Evolutionary conservation across 768 basidiomycete genomes (phyloP).

Genomic region (Phylloporus sp.): DNA sequence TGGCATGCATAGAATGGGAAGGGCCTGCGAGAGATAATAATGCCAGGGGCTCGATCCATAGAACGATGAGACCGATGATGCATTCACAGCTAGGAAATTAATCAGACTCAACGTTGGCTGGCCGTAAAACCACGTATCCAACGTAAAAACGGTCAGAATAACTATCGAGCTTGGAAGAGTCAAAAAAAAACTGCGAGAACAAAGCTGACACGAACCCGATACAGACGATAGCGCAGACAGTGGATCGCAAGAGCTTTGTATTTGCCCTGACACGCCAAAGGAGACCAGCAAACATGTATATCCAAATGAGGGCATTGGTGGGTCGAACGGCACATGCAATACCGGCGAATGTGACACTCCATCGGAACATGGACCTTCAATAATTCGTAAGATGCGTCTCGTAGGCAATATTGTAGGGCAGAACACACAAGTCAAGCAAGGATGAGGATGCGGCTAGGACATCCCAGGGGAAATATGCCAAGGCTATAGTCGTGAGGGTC

Average conservation of each 20-base stretch:
- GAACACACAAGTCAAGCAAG: conserved; percentile 19
- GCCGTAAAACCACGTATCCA: conserved; percentile 75
- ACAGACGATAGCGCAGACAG: conserved; percentile 38
- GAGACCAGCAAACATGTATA: conserved; percentile 58
- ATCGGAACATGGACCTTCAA: conserved; percentile 30
- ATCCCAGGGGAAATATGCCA: conserved; percentile 76
- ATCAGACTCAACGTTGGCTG: conserved; percentile 66
- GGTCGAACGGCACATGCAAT: conserved; percentile 81
- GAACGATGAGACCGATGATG: conserved; percentile 85
- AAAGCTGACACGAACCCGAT: conserved; percentile 43
- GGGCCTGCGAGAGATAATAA: conserved; percentile 81
- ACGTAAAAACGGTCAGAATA: conserved; percentile 31
- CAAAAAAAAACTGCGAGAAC: conserved; percentile 2
- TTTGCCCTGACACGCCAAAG: conserved; percentile 50
- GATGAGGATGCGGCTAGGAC: conserved; percentile 28
- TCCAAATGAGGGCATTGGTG: conserved; percentile 86
- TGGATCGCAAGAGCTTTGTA: conserved; percentile 22
- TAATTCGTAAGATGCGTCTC: conserved; percentile 29
- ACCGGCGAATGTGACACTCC: conserved; percentile 58
- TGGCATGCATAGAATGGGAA: conserved; percentile 79
- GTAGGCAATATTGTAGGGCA: neutral
- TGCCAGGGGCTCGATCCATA: conserved; percentile 87
- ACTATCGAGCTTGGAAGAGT: conserved; percentile 18
- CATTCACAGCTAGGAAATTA: conserved; percentile 81
- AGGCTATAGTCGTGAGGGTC: conserved; percentile 73